Evolutionary conservation across 1,284 basidiomycete species (phyloP).

Genomic region (Coriolopsis trogii): DNA sequence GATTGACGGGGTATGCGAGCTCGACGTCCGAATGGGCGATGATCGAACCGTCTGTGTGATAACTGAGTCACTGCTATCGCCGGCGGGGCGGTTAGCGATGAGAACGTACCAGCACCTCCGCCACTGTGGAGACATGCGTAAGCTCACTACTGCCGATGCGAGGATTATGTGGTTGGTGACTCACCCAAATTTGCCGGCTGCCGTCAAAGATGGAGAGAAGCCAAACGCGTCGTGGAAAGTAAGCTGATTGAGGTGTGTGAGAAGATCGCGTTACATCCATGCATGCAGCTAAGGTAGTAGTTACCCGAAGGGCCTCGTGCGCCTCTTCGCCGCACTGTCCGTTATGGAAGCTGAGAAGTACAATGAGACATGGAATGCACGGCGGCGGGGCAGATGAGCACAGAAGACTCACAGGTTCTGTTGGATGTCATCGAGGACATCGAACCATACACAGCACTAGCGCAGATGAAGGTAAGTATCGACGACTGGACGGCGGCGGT

Average conservation of each 20-base stretch:
- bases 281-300: neutral
- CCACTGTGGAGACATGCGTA: slow-evolving; percentile 21
- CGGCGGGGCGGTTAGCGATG: neutral
- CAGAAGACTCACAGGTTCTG: slow-evolving; percentile 6
- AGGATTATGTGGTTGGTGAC: neutral
- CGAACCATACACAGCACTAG: slow-evolving; percentile 20
- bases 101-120: slow-evolving; percentile 28
- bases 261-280: too few relatives aligned
- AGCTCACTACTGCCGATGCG: neutral
- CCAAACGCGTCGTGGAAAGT: slow-evolving; percentile 31
- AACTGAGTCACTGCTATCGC: too few relatives aligned
- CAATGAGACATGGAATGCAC: neutral
- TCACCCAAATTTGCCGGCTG: slow-evolving; percentile 27
- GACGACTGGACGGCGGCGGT: neutral
- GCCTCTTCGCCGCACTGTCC: slow-evolving; percentile 29
- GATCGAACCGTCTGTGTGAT: slow-evolving; percentile 34
- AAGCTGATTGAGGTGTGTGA: slow-evolving; percentile 11
- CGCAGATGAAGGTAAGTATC: neutral
- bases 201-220: slow-evolving; percentile 28
- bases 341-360: slow-evolving; percentile 10
- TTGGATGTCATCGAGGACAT: slow-evolving; percentile 21
- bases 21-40: slow-evolving; percentile 30
- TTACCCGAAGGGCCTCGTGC: slow-evolving; percentile 26
- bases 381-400: too few relatives aligned
- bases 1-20: slow-evolving; percentile 29